These are phyloP conservation scores for Paecilomyces variotii DNA, from an alignment of 2,329 filamentous ascomycete species.

Conservation along the genomic window DNA sequence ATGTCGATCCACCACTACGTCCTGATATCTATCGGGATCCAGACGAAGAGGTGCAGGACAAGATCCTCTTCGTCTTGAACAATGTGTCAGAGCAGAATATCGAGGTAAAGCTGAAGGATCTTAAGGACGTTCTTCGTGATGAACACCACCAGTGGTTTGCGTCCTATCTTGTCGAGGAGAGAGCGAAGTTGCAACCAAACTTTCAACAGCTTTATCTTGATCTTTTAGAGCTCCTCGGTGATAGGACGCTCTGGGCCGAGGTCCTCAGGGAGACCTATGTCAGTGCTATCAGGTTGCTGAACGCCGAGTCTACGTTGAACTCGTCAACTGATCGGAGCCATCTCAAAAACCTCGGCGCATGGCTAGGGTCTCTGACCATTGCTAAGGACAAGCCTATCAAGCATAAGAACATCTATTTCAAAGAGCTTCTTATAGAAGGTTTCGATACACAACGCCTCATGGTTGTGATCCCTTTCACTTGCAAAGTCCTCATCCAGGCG, in stretches of 20 bases:
- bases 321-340: constrained; percentile 78
- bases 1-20: constrained; percentile 60
- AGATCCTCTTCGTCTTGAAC: constrained; percentile 91
- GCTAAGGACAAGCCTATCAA: constrained; percentile 93
- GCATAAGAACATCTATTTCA: constrained; percentile 94
- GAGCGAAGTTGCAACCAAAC: constrained; percentile 94
- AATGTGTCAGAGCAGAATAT: constrained; percentile 90
- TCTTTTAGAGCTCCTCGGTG: constrained; percentile 72
- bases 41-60: constrained; percentile 76
- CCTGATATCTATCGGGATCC: constrained; percentile 70
- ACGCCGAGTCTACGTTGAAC: constrained; percentile 78
- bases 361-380: constrained; percentile 88
- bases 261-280: constrained; percentile 89
- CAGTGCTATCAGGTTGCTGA: constrained; percentile 77
- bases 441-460: constrained; percentile 87
- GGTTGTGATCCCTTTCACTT: constrained; percentile 93
- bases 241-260: constrained; percentile 73
- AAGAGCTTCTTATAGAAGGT: constrained; percentile 86
- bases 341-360: constrained; percentile 85
- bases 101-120: constrained; percentile 71
- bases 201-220: constrained; percentile 91
- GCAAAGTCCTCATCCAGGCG: constrained; percentile 85
- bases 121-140: constrained; percentile 68
- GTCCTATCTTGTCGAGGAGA: constrained; percentile 85
- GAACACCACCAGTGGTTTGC: constrained; percentile 96